Conservation (phyloP, 225 moss, liverwort and hornwort genomes). For the Pseudoscleropodium purum region DNA sequence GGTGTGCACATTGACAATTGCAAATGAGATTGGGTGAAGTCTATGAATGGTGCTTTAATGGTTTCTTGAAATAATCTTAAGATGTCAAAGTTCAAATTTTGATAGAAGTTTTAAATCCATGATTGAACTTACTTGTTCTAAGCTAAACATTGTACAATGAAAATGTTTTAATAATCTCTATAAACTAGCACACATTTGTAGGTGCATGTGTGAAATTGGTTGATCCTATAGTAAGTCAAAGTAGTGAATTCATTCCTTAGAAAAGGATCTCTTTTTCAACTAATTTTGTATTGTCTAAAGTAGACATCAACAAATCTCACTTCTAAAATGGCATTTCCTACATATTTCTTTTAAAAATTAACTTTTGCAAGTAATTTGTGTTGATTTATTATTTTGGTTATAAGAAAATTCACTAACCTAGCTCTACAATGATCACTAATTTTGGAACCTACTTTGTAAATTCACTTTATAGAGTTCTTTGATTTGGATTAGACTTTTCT, state of each 20-base stretch:
- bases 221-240: neutral
- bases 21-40: neutral
- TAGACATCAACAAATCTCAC: accelerated
- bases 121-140: neutral
- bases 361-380: neutral
- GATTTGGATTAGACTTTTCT: neutral
- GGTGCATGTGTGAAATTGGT: neutral
- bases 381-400: neutral
- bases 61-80: neutral
- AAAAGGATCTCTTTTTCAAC: accelerated
- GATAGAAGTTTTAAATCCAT: neutral
- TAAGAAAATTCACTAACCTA: neutral
- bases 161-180: neutral
- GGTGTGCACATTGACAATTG: neutral
- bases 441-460: neutral
- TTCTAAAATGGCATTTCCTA: neutral
- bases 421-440: neutral
- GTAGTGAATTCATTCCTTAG: neutral
- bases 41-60: neutral
- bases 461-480: neutral
- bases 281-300: neutral
- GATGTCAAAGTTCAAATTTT: neutral
- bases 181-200: accelerated
- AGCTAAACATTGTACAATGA: neutral
- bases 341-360: neutral